These are phyloP conservation scores for Tylopilus orsonianus DNA, from an alignment of 1,284 basidiomycete genomes.

Conservation along the genomic window DNA sequence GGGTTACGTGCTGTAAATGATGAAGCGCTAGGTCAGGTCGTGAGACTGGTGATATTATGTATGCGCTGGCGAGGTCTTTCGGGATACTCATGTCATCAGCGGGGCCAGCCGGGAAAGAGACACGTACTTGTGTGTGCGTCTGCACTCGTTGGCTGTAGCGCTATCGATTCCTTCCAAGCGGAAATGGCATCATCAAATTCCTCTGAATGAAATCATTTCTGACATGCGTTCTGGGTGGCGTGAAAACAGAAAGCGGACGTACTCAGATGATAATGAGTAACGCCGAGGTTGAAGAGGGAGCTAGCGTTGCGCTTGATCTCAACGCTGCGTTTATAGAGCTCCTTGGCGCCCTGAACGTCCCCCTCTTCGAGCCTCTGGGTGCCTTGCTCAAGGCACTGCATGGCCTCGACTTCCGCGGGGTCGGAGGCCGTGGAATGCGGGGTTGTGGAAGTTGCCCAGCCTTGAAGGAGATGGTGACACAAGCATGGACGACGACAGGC, in stretches of 20 bases:
- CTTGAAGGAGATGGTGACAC: slow-evolving; percentile 38
- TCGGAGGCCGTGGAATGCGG: slow-evolving; percentile 78
- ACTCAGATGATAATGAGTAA: slow-evolving; percentile 88
- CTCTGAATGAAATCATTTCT: slow-evolving; percentile 48
- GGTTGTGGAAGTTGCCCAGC: slow-evolving; percentile 83
- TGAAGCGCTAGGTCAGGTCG: slow-evolving; percentile 89
- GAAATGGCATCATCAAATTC: slow-evolving; percentile 83
- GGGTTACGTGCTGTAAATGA: slow-evolving; percentile 71
- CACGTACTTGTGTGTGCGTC: slow-evolving; percentile 90
- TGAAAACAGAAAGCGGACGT: slow-evolving; percentile 32
- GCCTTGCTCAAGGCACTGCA: slow-evolving; percentile 83
- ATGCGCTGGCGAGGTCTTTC: slow-evolving; percentile 89
- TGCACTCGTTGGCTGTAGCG: slow-evolving; percentile 79
- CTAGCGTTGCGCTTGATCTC: slow-evolving; percentile 81
- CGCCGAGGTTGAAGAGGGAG: slow-evolving; percentile 86
- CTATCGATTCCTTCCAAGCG: slow-evolving; percentile 85
- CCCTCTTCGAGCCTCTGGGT: slow-evolving; percentile 89
- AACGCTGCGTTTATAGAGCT: slow-evolving; percentile 77
- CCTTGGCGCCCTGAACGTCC: slow-evolving; percentile 79
- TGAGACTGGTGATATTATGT: slow-evolving; percentile 84
- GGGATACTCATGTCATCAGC: slow-evolving; percentile 29
- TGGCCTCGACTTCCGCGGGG: slow-evolving; percentile 81
- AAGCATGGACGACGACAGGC: slow-evolving; percentile 12
- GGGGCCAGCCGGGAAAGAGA: slow-evolving; percentile 17
- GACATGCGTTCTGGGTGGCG: slow-evolving; percentile 16